Conservation (phyloP, 768 basidiomycete species). For the Boletus vermiculosoides region DNA sequence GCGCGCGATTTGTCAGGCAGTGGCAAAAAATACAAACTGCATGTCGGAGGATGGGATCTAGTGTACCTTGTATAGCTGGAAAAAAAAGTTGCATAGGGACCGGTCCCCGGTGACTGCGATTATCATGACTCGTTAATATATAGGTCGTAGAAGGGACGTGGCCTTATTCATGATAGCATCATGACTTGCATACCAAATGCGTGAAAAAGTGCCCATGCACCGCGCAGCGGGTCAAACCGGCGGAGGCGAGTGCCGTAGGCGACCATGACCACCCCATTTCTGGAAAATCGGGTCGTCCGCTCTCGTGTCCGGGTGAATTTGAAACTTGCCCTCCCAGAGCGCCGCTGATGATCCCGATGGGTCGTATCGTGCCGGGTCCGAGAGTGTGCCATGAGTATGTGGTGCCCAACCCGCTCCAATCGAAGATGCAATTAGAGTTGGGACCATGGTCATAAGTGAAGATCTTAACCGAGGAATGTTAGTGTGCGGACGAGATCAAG, state of each 20-base stretch:
- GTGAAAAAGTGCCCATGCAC: neutral
- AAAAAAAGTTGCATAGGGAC: conserved; percentile 9
- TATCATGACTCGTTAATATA: conserved; percentile 12
- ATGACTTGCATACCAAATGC: neutral
- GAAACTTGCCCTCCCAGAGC: conserved; percentile 81
- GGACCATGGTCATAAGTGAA: conserved; percentile 74
- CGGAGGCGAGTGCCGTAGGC: conserved; percentile 13
- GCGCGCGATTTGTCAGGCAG: neutral
- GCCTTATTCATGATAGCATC: conserved; percentile 4
- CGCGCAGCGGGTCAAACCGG: conserved; percentile 16
- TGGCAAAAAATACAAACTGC: neutral
- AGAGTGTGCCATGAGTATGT: conserved; percentile 54
- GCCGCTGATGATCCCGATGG: conserved; percentile 81
- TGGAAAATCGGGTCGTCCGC: conserved; percentile 54
- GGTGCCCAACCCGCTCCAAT: conserved; percentile 67
- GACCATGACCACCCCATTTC: conserved; percentile 30
- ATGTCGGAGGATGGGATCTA: neutral
- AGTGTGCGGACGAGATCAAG: conserved; percentile 8
- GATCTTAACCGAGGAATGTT: conserved; percentile 47
- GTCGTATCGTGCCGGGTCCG: conserved; percentile 73
- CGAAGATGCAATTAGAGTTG: conserved; percentile 69
- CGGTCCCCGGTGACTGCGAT: conserved; percentile 7
- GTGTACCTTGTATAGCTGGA: neutral
- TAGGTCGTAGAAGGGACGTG: conserved; percentile 7
- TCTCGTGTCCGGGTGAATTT: conserved; percentile 84